Percentiles rank a stretch among this genome's conserved stretches.
These are phyloP conservation scores for Phytophthora pini DNA, from an alignment of 352 stramenopile species.

Conservation along the genomic window DNA sequence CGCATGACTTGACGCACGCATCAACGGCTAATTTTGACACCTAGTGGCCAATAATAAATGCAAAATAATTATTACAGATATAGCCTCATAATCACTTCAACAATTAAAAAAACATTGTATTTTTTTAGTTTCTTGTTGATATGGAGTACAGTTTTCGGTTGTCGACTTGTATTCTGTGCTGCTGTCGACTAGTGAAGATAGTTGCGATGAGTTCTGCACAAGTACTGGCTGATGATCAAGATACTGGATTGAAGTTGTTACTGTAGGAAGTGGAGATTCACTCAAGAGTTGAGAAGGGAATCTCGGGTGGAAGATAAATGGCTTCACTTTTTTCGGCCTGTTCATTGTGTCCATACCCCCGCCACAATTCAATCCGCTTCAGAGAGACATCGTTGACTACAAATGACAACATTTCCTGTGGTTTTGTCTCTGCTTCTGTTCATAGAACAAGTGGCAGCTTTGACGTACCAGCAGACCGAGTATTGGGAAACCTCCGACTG, in stretches of 20 bases:
- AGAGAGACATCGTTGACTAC: no score
- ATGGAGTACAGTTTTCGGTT: no score
- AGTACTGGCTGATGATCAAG: not conserved
- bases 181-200: no score
- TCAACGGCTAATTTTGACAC: constrained; percentile 15
- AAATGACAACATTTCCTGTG: constrained; percentile 6
- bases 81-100: not conserved
- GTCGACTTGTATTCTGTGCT: no score
- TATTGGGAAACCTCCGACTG: no score
- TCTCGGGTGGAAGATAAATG: constrained; percentile 3
- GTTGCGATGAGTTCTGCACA: not conserved
- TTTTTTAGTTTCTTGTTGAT: not conserved
- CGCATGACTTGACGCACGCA: constrained; percentile 3
- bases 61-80: not conserved
- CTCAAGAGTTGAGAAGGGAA: not conserved
- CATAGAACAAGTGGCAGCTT: not conserved
- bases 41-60: constrained; percentile 4
- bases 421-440: not conserved
- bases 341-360: not conserved
- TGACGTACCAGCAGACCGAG: no score
- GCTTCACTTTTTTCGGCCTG: constrained; percentile 3
- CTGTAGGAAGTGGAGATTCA: constrained; percentile 3
- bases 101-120: not conserved
- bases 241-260: constrained; percentile 8
- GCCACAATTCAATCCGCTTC: not conserved